A percentile compares a stretch with the other conserved stretches of the same genome.
Conservation (phyloP, 1,139 yeast species). For the Yamadazyma dushanensis region DNA sequence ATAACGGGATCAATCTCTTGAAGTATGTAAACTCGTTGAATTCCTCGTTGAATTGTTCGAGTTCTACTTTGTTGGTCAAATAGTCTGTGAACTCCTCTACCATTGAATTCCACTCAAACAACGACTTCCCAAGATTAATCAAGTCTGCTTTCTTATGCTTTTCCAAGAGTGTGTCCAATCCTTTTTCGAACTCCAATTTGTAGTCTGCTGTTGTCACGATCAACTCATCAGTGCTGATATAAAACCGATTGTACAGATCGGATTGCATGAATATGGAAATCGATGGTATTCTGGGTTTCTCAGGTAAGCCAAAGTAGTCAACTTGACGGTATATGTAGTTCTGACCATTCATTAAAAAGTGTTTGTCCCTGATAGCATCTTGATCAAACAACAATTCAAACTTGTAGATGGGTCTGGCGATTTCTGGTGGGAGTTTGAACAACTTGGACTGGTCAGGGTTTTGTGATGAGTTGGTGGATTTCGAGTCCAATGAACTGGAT, state of each 20-base stretch:
- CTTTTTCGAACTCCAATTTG: constrained; percentile 14
- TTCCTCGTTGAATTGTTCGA: constrained; percentile 30
- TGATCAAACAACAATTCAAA: constrained; percentile 50
- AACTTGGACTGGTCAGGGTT: constrained; percentile 16
- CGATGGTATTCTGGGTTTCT: constrained; percentile 33
- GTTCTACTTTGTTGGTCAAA: constrained; percentile 40
- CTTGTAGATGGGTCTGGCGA: constrained; percentile 46
- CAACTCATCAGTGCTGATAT: constrained; percentile 29
- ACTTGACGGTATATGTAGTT: constrained; percentile 9
- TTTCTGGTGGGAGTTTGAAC: constrained; percentile 45
- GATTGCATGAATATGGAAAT: constrained; percentile 36
- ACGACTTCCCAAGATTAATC: constrained; percentile 56
- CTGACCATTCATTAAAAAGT: constrained; percentile 19
- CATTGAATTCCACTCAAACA: constrained; percentile 61
- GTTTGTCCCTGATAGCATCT: constrained; percentile 40
- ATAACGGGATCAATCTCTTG: constrained; percentile 39
- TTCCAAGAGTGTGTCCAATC: constrained; percentile 7
- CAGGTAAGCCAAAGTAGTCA: constrained; percentile 18
- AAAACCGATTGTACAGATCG: constrained; percentile 31
- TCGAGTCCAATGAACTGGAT: constrained; percentile 10
- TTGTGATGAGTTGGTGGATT: constrained; percentile 4
- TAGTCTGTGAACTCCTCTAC: constrained; percentile 62
- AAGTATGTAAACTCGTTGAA: constrained; percentile 37
- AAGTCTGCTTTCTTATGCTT: constrained; percentile 9
- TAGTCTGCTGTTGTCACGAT: constrained; percentile 14